These are phyloP conservation scores for Fusarium albosuccineum DNA, from an alignment of 2,329 filamentous ascomycete species.

Conservation along the genomic window DNA sequence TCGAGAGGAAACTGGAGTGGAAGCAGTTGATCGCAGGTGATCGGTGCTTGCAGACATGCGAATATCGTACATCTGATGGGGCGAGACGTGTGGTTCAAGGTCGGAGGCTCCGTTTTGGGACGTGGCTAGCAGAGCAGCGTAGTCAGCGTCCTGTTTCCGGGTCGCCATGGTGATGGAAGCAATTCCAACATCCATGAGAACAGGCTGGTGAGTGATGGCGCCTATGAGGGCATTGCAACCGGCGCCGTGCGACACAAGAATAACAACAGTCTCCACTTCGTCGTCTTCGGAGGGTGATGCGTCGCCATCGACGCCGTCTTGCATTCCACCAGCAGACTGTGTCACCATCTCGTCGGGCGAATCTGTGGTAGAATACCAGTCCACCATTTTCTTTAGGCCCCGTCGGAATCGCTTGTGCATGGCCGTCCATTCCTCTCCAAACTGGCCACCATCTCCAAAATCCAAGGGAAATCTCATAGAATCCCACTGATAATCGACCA, in stretches of 20 bases:
- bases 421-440: slow-evolving; percentile 93
- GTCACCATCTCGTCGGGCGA: slow-evolving; percentile 65
- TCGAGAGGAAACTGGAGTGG: slow-evolving; percentile 52
- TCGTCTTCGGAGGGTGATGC: slow-evolving; percentile 63
- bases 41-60: slow-evolving; percentile 81
- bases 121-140: slow-evolving; percentile 50
- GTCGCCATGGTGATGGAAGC: slow-evolving; percentile 92
- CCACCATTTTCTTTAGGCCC: slow-evolving; percentile 82
- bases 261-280: slow-evolving; percentile 80
- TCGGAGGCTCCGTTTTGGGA: slow-evolving; percentile 41
- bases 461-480: slow-evolving; percentile 82
- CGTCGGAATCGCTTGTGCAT: slow-evolving; percentile 93
- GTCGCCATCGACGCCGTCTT: slow-evolving; percentile 51
- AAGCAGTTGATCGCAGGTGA: slow-evolving; percentile 68
- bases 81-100: slow-evolving; percentile 54
- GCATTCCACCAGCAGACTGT: slow-evolving; percentile 41
- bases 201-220: slow-evolving; percentile 90
- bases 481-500: slow-evolving; percentile 97
- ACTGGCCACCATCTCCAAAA: slow-evolving; percentile 90
- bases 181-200: slow-evolving; percentile 89
- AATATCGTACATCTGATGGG: slow-evolving; percentile 78
- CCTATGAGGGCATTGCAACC: slow-evolving; percentile 97
- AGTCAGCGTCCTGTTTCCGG: slow-evolving; percentile 64
- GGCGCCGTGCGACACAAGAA: slow-evolving; percentile 93
- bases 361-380: slow-evolving; percentile 80